These are phyloP conservation scores for Phytophthora ramorum DNA, from an alignment of 352 stramenopile genomes.

Conservation along the genomic window DNA sequence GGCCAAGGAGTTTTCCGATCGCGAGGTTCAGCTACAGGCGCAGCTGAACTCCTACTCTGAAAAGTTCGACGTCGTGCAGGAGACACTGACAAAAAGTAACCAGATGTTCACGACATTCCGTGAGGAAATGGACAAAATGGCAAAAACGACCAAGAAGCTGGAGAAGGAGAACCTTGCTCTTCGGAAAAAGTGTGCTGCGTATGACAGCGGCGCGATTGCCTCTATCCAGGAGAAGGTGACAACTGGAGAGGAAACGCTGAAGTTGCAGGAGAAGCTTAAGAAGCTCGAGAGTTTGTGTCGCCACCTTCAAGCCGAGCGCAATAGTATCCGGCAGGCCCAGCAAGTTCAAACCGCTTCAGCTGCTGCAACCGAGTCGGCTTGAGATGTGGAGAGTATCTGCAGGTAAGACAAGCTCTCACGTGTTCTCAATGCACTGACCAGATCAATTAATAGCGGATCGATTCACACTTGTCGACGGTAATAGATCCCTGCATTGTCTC, in stretches of 20 bases:
- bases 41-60: constrained; percentile 87
- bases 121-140: constrained; percentile 90
- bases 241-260: constrained; percentile 65
- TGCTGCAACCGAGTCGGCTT: constrained; percentile 36
- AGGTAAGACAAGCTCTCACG: neutral
- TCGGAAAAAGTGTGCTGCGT: constrained; percentile 84
- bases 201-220: constrained; percentile 79
- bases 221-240: constrained; percentile 80
- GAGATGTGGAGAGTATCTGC: constrained; percentile 1
- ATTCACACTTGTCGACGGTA: constrained; percentile 29
- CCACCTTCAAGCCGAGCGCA: constrained; percentile 83
- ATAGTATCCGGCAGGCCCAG: constrained; percentile 48
- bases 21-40: constrained; percentile 73
- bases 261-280: constrained; percentile 82
- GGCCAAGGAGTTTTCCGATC: constrained; percentile 80
- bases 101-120: constrained; percentile 87
- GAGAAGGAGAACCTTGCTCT: constrained; percentile 87
- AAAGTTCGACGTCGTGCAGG: constrained; percentile 87
- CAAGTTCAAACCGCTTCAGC: constrained; percentile 25
- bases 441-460: constrained; percentile 32
- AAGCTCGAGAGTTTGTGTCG: constrained; percentile 86
- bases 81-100: constrained; percentile 88
- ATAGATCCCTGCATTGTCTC: constrained; percentile 31
- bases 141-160: constrained; percentile 86
- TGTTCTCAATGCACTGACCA: neutral